Evolutionary conservation across 1,284 basidiomycete genomes (phyloP), one percentile per base, ranked within the genome.

Genomic region (Cutaneotrichosporon cyanovorans): DNA sequence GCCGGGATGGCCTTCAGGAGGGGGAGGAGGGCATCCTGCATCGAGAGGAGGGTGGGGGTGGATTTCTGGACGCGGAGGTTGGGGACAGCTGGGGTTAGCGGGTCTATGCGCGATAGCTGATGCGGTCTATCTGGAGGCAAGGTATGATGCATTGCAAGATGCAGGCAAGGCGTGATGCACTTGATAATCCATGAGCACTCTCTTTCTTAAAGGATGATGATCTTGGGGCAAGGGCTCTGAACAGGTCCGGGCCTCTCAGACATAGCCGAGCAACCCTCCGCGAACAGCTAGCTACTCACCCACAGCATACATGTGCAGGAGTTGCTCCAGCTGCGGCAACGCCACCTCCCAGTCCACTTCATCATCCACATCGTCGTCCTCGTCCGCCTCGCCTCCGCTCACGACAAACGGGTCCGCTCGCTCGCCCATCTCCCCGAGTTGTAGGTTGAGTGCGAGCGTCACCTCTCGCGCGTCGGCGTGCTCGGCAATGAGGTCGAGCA

Each of bases 291-390:
- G 12, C 8, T 23, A 45, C 61, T 50, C 25, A 65, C 63, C 57
- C 12, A 20, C 36, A 10, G 48, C 40, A 20, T 61, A 57, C 37
- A 52, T 50, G 28, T 59, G 50, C 21, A 89, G 72, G 38, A 84
- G 69, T 14, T 61, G 56, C 11, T 74, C 57, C 61, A 83, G 82
- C 31, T 80, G 77, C 15, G 71, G 60, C 15, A 60, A 72, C 45
- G 83, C 59, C 5, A 57, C 56, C 10, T 62, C 57, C 6, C 65
- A 65, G 45, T 77, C 72, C 11, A 50, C 40, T 31, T 72, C 66
- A 2, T 65, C 58, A 5, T 55, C 54, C 40, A 46, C 51, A 4
- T 57, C 46, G 31, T 41, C 46, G n/a, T 52, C 40, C n/a, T 14
- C 20, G 4, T 50, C 56, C 18, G 51, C 56, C 44, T 59, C 63